A percentile compares a stretch with the other conserved stretches of the same genome.
These are phyloP conservation scores for Globisporangium echinulatum DNA, from an alignment of 352 stramenopile genomes.

Conservation along the genomic window DNA sequence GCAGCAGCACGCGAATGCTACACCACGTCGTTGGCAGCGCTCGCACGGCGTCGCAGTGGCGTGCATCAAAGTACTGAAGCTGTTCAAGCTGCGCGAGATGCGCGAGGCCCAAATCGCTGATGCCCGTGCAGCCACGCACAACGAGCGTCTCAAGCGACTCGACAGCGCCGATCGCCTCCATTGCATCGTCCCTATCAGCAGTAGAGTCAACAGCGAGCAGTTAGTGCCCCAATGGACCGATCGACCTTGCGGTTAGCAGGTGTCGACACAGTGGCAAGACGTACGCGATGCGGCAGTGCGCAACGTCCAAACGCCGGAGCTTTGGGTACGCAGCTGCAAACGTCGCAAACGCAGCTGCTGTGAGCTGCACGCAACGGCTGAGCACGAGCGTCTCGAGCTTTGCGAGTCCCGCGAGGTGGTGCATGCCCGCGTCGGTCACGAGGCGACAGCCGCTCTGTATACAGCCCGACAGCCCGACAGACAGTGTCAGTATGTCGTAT, in stretches of 20 bases:
- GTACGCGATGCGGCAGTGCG: conserved; percentile 46
- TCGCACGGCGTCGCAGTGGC: conserved; percentile 55
- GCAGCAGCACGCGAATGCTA: conserved; percentile 43
- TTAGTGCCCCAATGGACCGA: neutral
- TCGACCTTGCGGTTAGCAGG: too few species aligned
- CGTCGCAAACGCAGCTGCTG: conserved; percentile 34
- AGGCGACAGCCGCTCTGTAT: conserved; percentile 40
- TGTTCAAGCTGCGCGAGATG: conserved; percentile 22
- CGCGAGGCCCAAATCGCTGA: conserved; percentile 27
- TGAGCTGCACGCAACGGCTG: conserved; percentile 48
- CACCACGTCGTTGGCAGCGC: conserved; percentile 47
- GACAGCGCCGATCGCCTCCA: conserved; percentile 31
- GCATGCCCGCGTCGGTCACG: conserved; percentile 49
- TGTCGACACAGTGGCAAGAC: neutral
- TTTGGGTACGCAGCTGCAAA: conserved; percentile 32
- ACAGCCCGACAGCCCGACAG: neutral
- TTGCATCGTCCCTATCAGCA: conserved; percentile 19
- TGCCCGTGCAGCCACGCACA: conserved; percentile 35
- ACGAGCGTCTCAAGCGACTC: conserved; percentile 30
- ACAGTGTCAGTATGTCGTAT: neutral
- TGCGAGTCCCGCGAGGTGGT: conserved; percentile 32
- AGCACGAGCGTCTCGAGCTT: conserved; percentile 48
- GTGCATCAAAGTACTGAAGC: conserved; percentile 60
- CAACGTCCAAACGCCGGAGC: conserved; percentile 45
- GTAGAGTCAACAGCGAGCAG: neutral